Percentiles rank a stretch among this genome's conserved stretches.
phyloP scores from a whole-genome alignment of 2,329 filamentous ascomycete species.

The Teratosphaeria gauchensis region DNA sequence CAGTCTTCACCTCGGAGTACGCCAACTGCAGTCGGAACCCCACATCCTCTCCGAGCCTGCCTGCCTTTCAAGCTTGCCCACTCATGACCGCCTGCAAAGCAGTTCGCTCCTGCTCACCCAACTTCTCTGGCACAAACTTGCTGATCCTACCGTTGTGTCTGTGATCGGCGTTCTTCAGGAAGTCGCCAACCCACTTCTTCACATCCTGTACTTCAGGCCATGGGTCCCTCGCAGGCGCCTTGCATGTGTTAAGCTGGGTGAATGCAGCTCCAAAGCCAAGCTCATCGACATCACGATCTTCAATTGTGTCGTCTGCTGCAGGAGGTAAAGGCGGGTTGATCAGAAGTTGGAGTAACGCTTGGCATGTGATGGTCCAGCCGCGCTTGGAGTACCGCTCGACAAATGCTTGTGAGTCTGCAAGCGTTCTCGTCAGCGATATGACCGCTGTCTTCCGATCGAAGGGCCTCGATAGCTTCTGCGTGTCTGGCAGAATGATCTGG shows the following conservation, averaged over 20 bases:
- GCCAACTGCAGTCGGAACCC: background rate
- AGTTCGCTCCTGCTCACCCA: conserved; percentile 38
- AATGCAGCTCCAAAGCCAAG: conserved; percentile 91
- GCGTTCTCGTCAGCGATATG: conserved; percentile 83
- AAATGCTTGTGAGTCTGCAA: conserved; percentile 79
- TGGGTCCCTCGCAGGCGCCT: conserved; percentile 61
- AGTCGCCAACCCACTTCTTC: conserved; percentile 71
- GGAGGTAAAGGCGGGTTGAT: conserved; percentile 72
- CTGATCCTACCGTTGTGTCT: conserved; percentile 62
- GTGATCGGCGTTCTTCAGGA: conserved; percentile 67
- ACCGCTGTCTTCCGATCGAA: conserved; percentile 90
- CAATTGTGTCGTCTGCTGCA: conserved; percentile 61
- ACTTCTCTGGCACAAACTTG: conserved; percentile 60
- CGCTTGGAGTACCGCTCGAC: conserved; percentile 60
- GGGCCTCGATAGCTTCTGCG: conserved; percentile 76
- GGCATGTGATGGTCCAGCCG: conserved; percentile 85
- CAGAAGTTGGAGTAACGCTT: conserved; percentile 78
- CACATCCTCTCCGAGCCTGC: background rate
- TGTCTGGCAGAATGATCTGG: conserved; percentile 75
- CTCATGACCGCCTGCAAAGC: conserved; percentile 31
- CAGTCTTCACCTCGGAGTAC: background rate
- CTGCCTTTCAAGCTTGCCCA: conserved; percentile 3
- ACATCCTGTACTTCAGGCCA: conserved; percentile 78
- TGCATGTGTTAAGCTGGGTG: conserved; percentile 86
- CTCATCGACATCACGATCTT: conserved; percentile 88